phyloP scores from a whole-genome alignment of 2,329 filamentous ascomycete species.

The Bipolaris victoriae region DNA sequence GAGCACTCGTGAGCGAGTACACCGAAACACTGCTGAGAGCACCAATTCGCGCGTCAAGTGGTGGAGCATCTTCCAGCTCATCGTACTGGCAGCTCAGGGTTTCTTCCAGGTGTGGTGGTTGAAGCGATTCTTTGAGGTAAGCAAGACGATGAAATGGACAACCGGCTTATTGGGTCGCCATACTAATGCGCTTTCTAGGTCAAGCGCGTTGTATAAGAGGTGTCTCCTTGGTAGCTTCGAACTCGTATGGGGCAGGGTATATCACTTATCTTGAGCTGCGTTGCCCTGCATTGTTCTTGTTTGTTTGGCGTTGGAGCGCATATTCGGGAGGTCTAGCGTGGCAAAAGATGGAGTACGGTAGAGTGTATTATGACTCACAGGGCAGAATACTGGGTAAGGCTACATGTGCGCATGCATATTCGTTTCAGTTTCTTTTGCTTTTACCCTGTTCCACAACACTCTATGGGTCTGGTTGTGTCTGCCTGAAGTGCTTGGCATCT shows the following conservation, averaged over 20 bases:
- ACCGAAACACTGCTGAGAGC: slow-evolving; percentile 98
- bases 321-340: slow-evolving; percentile 3
- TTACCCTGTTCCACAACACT: slow-evolving; percentile 1
- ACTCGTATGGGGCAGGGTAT: background rate
- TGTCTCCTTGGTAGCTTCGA: background rate
- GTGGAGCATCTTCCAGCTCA: slow-evolving; percentile 98
- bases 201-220: slow-evolving; percentile 41
- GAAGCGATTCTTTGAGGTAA: slow-evolving; percentile 93
- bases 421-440: background rate
- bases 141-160: background rate
- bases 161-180: background rate
- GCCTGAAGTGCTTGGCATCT: slow-evolving; percentile 3
- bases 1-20: slow-evolving; percentile 89
- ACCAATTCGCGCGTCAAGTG: slow-evolving; percentile 98
- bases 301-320: slow-evolving; percentile 29
- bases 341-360: slow-evolving; percentile 20
- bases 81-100: slow-evolving; percentile 86
- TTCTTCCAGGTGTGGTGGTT: slow-evolving; percentile 99
- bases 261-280: background rate
- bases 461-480: slow-evolving; percentile 6
- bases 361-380: slow-evolving; percentile 5
- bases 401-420: slow-evolving; percentile 7
- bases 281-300: slow-evolving; percentile 5
- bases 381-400: slow-evolving; percentile 2
- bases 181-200: slow-evolving; percentile 29